These are phyloP conservation scores for Gonapodya prolifera DNA, from an alignment of 192 early-diverging fungal genomes.

Conservation along the genomic window DNA sequence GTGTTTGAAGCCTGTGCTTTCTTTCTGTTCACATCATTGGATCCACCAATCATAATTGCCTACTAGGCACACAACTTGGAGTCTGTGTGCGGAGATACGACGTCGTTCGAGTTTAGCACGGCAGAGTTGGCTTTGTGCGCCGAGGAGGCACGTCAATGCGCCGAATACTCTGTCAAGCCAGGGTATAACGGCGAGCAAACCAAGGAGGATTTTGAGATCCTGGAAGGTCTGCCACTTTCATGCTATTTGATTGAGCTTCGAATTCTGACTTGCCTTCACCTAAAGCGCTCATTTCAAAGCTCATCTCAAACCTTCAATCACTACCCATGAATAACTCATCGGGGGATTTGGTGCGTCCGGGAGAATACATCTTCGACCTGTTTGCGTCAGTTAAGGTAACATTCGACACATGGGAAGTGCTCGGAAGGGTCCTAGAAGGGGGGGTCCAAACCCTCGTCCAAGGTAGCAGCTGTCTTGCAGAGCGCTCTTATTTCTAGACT, in stretches of 20 bases:
- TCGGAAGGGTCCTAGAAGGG: not conserved
- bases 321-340: constrained; percentile 2
- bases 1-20: constrained; percentile 15
- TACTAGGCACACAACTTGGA: constrained; percentile 20
- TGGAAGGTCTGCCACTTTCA: constrained; percentile 14
- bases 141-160: constrained; percentile 15
- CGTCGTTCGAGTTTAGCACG: constrained; percentile 27
- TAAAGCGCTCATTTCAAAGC: constrained; percentile 14
- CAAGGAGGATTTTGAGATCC: constrained; percentile 12
- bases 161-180: constrained; percentile 7
- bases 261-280: not conserved
- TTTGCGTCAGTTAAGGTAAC: constrained; percentile 11
- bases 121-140: constrained; percentile 12
- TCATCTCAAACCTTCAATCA: constrained; percentile 10
- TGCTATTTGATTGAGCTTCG: not conserved
- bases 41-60: constrained; percentile 11
- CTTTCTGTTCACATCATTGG: constrained; percentile 2
- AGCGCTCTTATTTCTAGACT: too few relatives aligned
- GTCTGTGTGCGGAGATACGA: constrained; percentile 23
- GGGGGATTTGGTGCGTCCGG: constrained; percentile 13
- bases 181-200: not conserved
- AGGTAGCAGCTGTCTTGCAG: too few relatives aligned
- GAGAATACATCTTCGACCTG: constrained; percentile 22
- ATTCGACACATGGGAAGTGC: not conserved
- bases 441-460: not conserved